Evolutionary conservation across 306 rosid genomes (phyloP).

Genomic region (Fragaria nilgerrensis): DNA sequence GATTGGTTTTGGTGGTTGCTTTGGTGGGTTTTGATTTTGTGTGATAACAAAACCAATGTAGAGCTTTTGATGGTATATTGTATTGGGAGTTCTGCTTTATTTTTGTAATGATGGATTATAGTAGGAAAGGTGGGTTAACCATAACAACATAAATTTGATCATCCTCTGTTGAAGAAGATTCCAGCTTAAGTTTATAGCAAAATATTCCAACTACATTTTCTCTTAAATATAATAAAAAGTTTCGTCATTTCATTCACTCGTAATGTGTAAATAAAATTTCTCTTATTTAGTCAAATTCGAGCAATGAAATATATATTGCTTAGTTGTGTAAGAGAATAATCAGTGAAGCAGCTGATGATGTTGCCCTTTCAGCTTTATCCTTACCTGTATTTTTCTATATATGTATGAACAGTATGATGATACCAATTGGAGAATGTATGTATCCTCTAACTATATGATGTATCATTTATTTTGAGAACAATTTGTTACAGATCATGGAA

Average conservation of each 20-base stretch:
- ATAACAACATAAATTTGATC: slow-evolving; percentile 3
- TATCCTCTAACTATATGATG: neutral
- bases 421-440: slow-evolving; percentile 5
- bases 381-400: neutral
- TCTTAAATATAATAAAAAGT: no score
- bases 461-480: slow-evolving; percentile 9
- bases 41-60: slow-evolving; percentile 26
- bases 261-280: no score
- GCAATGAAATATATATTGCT: neutral
- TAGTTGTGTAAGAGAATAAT: neutral
- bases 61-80: slow-evolving; percentile 19
- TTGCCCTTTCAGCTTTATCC: slow-evolving; percentile 11
- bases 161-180: neutral
- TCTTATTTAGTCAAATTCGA: neutral
- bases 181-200: neutral
- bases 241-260: no score
- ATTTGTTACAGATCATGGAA: neutral
- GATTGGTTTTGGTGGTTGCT: slow-evolving; percentile 15
- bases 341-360: slow-evolving; percentile 4
- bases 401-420: neutral
- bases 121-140: slow-evolving; percentile 31
- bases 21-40: slow-evolving; percentile 32
- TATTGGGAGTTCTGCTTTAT: neutral
- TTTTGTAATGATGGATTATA: slow-evolving; percentile 12
- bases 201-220: neutral